Conservation (phyloP, 2,329 filamentous ascomycete species). For the Volutella citrinella region DNA sequence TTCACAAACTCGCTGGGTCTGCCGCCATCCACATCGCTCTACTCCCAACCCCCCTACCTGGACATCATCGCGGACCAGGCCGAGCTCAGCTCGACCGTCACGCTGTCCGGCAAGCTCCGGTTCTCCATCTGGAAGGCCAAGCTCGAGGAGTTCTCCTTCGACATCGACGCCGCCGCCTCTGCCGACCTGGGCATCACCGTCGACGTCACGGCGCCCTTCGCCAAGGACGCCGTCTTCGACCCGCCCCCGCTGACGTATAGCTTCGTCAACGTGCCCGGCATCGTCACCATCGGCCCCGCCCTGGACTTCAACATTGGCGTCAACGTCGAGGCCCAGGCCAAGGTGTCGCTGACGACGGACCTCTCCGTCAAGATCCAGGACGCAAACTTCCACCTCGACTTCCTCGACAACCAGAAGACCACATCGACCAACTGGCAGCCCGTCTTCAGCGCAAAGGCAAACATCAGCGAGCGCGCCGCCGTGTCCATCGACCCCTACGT, state of each 20-base stretch:
- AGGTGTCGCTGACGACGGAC: constrained; percentile 28
- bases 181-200: constrained; percentile 35
- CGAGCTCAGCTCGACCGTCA: constrained; percentile 31
- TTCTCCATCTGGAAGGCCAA: constrained; percentile 35
- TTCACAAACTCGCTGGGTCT: constrained; percentile 10
- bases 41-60: constrained; percentile 12
- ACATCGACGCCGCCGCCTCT: constrained; percentile 37
- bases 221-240: constrained; percentile 32
- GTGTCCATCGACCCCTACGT: constrained; percentile 31
- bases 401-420: constrained; percentile 28
- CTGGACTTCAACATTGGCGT: constrained; percentile 37
- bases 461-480: constrained; percentile 30
- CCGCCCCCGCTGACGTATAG: constrained; percentile 35
- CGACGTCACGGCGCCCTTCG: constrained; percentile 31
- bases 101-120: constrained; percentile 40
- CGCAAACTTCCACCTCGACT: constrained; percentile 38
- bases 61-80: constrained; percentile 12
- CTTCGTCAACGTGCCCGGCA: constrained; percentile 37
- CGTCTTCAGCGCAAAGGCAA: constrained; percentile 31
- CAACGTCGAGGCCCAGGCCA: constrained; percentile 32
- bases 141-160: constrained; percentile 37
- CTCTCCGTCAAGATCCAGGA: constrained; percentile 30
- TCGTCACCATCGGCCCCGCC: constrained; percentile 36
- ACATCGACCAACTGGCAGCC: constrained; percentile 34
- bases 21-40: constrained; percentile 6